These are phyloP conservation scores for Rhinocladiella similis DNA, from an alignment of 2,329 filamentous ascomycete genomes.

Conservation along the genomic window DNA sequence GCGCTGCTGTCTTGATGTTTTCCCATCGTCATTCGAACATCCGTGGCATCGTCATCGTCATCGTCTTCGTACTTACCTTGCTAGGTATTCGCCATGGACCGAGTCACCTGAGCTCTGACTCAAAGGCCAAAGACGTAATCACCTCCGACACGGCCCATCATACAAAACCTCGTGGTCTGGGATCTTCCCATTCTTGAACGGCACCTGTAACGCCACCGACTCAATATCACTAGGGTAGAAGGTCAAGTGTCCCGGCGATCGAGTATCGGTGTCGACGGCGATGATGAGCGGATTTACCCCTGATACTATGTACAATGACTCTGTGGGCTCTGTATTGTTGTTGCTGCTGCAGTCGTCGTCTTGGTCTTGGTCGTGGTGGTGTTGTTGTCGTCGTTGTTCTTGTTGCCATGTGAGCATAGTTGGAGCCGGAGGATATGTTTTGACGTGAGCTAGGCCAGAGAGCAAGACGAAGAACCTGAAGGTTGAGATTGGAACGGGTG, in stretches of 20 bases:
- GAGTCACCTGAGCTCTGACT: too few species aligned
- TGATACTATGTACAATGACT: slow-evolving; percentile 10
- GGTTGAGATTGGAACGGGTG: too few species aligned
- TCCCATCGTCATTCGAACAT: too few species aligned
- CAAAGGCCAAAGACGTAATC: too few species aligned
- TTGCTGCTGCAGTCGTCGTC: neutral
- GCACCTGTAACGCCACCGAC: slow-evolving; percentile 32
- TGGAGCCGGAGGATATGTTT: neutral
- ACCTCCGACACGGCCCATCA: slow-evolving; percentile 8
- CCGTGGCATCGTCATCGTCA: too few species aligned
- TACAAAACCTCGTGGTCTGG: slow-evolving; percentile 13
- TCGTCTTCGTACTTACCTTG: too few species aligned
- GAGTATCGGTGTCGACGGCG: slow-evolving; percentile 28
- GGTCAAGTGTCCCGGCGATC: slow-evolving; percentile 31
- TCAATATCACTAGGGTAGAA: slow-evolving; percentile 31
- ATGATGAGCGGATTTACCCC: slow-evolving; percentile 26
- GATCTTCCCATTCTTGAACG: slow-evolving; percentile 26
- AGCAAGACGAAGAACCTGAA: slow-evolving; percentile 10
- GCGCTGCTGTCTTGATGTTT: too few species aligned
- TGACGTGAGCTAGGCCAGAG: slow-evolving; percentile 12
- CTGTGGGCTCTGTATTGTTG: neutral
- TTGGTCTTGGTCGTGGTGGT: neutral
- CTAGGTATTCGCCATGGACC: too few species aligned
- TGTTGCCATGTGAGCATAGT: neutral
- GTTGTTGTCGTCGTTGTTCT: neutral